A percentile compares a stretch with the other conserved stretches of the same genome.
Conservation (phyloP, 805 yeast genomes). For the Zygosaccharomyces bailii region DNA sequence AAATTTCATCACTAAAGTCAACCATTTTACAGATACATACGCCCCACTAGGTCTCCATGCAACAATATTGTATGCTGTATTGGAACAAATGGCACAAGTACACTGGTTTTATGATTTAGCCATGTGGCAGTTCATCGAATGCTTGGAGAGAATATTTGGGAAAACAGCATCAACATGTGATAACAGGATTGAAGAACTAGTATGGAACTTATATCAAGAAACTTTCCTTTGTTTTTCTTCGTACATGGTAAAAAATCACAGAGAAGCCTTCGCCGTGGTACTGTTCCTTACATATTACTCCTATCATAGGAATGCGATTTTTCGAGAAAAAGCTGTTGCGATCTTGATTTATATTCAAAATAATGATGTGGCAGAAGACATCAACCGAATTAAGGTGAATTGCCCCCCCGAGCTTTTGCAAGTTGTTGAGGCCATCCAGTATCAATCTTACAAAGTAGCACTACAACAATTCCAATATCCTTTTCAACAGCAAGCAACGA, state of each 20-base stretch:
- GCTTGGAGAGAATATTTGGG: slow-evolving; percentile 36
- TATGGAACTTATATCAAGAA: slow-evolving; percentile 43
- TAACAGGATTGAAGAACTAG: slow-evolving; percentile 34
- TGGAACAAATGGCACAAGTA: slow-evolving; percentile 42
- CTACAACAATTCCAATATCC: slow-evolving; percentile 4
- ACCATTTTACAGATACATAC: slow-evolving; percentile 45
- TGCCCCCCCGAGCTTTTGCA: slow-evolving; percentile 2
- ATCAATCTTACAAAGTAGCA: slow-evolving; percentile 17
- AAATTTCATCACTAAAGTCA: slow-evolving; percentile 52
- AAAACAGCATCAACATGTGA: slow-evolving; percentile 10
- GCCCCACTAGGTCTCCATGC: slow-evolving; percentile 54
- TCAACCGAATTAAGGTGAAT: not conserved
- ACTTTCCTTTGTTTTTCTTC: slow-evolving; percentile 45
- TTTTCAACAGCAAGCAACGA: slow-evolving; percentile 1
- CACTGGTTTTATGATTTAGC: slow-evolving; percentile 60
- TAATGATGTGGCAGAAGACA: not conserved
- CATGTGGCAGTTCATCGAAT: slow-evolving; percentile 41
- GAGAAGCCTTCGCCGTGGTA: slow-evolving; percentile 42
- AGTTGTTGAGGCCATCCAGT: slow-evolving; percentile 2
- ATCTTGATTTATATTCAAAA: not conserved
- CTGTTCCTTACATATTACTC: slow-evolving; percentile 32
- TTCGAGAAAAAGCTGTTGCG: not conserved
- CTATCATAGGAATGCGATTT: slow-evolving; percentile 14
- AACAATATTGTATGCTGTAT: slow-evolving; percentile 46
- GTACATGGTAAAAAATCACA: slow-evolving; percentile 46